Conservation (phyloP, 169 alveolate genomes). For the Plasmodium sp. region DNA sequence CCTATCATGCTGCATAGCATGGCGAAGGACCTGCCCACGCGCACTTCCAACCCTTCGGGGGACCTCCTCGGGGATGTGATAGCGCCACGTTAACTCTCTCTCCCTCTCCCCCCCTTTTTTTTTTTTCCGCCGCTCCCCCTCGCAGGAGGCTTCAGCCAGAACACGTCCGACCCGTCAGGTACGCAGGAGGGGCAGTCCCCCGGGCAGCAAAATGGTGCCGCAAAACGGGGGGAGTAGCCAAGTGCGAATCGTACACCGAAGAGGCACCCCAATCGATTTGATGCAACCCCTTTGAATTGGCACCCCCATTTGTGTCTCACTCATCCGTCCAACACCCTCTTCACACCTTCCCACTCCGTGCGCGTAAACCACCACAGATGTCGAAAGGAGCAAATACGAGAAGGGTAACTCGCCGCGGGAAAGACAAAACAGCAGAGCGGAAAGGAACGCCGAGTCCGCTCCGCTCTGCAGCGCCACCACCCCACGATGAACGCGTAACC, state of each 20-base stretch:
- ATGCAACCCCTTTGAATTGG: neutral
- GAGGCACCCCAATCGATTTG: no score
- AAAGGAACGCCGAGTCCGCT: neutral
- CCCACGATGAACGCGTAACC: neutral
- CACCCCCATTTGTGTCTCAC: neutral
- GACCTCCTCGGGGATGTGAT: neutral
- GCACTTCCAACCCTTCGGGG: neutral
- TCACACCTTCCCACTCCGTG: neutral
- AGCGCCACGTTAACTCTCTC: neutral
- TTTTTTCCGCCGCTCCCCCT: neutral
- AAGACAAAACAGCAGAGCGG: neutral
- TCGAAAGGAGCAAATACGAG: slow-evolving; percentile 47
- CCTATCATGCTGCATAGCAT: no score
- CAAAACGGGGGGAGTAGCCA: neutral
- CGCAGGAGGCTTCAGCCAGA: slow-evolving; percentile 55
- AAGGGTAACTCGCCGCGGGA: slow-evolving; percentile 9
- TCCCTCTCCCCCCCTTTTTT: neutral
- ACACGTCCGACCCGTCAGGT: slow-evolving; percentile 40
- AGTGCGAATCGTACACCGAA: no score
- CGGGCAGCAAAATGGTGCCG: neutral
- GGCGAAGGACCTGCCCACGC: neutral
- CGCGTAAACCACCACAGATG: slow-evolving; percentile 8
- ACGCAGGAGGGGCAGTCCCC: neutral
- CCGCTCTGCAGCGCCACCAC: neutral
- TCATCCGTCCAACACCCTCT: neutral